Base-by-base conservation (phyloP, 2,329 filamentous ascomycete genomes). In the Neofusicoccum umdonicola region DNA sequence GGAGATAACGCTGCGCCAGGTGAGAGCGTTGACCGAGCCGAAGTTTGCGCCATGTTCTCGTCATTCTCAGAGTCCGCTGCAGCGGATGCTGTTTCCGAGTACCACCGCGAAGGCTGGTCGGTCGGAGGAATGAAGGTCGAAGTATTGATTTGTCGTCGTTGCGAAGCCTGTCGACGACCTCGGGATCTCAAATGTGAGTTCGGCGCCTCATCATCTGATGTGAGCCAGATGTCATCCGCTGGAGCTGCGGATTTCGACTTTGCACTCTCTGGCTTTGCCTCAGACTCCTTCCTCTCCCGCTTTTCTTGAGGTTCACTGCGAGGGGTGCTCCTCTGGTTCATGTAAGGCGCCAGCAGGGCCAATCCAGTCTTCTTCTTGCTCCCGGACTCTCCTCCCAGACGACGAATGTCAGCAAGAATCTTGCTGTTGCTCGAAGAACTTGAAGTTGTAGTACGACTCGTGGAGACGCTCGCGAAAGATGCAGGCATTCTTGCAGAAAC, bases 331-430 rank as follows among this genome's bases (percentile, higher is more conserved):
- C 45, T 50, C 19, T 48, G 37, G 39, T 61, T 61, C 54, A 65
- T 65, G 47, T 65, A 65, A 22, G 63, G 63, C 8, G 63, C 63
- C 22, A 65, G 39, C 5, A 65, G 13, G 35, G 63, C 63, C 15
- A 65, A 17, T 3, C 63, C 63, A 4, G 52, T 37, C 27, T 47
- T 65, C 47, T 65, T 60, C n/a, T 57, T 48, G 8, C 37, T 37
- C 11, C 45, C 37, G 7, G 63, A n/a, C 4, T 60, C 63, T 39
- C 63, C 63, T 39, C 63, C 63, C 4, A 65, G 35, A 9, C 54
- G 63, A 4, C 56, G 54, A 19, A 65, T 65, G 27, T 65, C 63
- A 13, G 63, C 54, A 12, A 65, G 63, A 41, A 65, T 65, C 15
- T 61, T 65, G 47, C 54, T 65, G 35, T 62, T 62, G 34, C 17